Base-by-base conservation (phyloP, 2,329 filamentous ascomycete species). In the Penicillium polonicum region DNA sequence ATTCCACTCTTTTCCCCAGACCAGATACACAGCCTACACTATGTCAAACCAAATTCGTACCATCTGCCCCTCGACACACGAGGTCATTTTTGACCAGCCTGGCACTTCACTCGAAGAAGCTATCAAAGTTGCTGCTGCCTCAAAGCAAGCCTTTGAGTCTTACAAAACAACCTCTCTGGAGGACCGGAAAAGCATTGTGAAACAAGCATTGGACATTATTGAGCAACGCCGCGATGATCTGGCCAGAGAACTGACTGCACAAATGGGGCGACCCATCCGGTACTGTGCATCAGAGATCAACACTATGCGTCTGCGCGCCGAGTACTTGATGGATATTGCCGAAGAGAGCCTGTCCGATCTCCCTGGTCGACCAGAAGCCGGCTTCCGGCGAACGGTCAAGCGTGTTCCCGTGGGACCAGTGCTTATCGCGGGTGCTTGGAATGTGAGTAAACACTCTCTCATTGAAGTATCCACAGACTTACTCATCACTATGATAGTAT, bases 241-340 rank as follows among this genome's bases (percentile, higher is more conserved):
- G 39, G 91, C 88, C 5, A 82, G 85, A 66, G 91, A 96, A 72
- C 79, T 96, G 60, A 96, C 91, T 0, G 85, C 88, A 67, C 92
- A 96, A 78, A 96, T 96, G 91, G 92, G 92, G 38, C 84, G 92
- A 25, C 92, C 92, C 25, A 95, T 96, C 68, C 85, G 88, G 48
- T 96, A 92, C 74, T 89, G 88, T 2, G 86, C 83, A 45, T 90
- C 87, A 66, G 92, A 96, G 77, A 83, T 97, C 64, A 80, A 85
- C 23, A 96, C 92, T 15, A 91, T 91, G 31, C 84, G 92, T 63
- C 88, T 88, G 76, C 85, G 92, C 59, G 89, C 87, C 60, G 88
- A 96, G 69, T 93, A 94, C 71, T 80, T 96, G 43, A 80, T 96
- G 64, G 91, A 90, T 74, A 88, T 95, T 61, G 90, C 88, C 65